A percentile compares a stretch with the other conserved stretches of the same genome.
Evolutionary conservation across 129 eudicot genomes (phyloP).

Genomic region (Artemisia argyi): DNA sequence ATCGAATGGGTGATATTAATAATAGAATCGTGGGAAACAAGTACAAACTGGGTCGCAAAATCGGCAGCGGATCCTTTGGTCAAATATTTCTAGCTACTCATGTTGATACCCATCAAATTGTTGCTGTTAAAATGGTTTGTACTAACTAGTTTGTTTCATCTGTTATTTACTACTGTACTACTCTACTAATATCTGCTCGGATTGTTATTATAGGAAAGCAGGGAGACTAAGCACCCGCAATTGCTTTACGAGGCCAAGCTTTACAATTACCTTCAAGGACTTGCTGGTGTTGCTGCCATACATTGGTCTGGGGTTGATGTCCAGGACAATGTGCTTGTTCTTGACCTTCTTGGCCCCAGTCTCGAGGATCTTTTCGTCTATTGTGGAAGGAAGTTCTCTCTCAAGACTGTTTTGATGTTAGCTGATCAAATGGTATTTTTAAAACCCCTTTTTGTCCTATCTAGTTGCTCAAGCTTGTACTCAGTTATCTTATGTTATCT

Average conservation of each 20-base stretch:
- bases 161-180: conserved; percentile 4
- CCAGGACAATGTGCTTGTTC: conserved; percentile 50
- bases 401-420: conserved; percentile 71
- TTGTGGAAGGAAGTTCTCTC: conserved; percentile 54
- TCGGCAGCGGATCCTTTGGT: conserved; percentile 91
- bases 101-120: conserved; percentile 77
- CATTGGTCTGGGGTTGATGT: conserved; percentile 62
- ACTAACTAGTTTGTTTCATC: no score
- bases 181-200: background rate
- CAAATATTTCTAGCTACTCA: conserved; percentile 87
- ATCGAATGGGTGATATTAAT: background rate
- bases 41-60: conserved; percentile 85
- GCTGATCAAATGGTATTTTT: conserved; percentile 66
- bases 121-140: conserved; percentile 91
- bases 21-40: conserved; percentile 69
- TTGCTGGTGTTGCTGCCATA: conserved; percentile 50
- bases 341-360: conserved; percentile 59
- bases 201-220: conserved; percentile 39
- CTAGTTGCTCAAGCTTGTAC: conserved; percentile 10
- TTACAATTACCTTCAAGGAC: conserved; percentile 49
- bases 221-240: conserved; percentile 54
- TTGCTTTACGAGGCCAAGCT: conserved; percentile 63
- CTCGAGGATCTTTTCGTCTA: conserved; percentile 60
- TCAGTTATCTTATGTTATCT: conserved; percentile 1
- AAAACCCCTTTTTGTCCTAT: background rate